phyloP scores from a whole-genome alignment of 164 flowering plant genomes.

The Warburgia ugandensis region DNA sequence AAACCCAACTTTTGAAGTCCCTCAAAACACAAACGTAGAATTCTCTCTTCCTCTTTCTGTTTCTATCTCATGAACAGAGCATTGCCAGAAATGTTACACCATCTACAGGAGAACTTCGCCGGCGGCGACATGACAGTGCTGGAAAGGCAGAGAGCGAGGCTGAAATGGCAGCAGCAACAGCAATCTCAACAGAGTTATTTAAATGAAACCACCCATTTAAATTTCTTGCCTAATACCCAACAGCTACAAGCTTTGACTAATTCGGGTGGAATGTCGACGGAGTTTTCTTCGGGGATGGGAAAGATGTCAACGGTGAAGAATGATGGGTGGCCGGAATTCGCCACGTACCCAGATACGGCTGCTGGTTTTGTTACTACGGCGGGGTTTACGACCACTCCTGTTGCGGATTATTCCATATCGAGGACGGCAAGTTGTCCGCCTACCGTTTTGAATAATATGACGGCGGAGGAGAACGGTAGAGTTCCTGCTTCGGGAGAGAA shows the following conservation, averaged over 20 bases:
- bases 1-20: too few species aligned
- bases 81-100: constrained; percentile 46
- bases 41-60: background rate
- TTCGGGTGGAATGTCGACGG: too few species aligned
- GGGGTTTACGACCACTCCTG: constrained; percentile 9
- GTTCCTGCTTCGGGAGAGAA: constrained; percentile 19
- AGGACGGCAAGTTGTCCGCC: constrained; percentile 42
- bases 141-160: constrained; percentile 46
- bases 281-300: too few species aligned
- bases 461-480: constrained; percentile 8
- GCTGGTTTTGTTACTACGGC: constrained; percentile 6
- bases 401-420: constrained; percentile 16
- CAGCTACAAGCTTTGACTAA: constrained; percentile 24
- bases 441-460: constrained; percentile 6
- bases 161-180: constrained; percentile 42
- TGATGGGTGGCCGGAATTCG: constrained; percentile 44
- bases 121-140: constrained; percentile 46
- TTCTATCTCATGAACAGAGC: constrained; percentile 27
- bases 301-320: too few species aligned
- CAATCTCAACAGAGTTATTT: constrained; percentile 18
- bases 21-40: background rate
- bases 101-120: constrained; percentile 20
- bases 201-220: constrained; percentile 21
- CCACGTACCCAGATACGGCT: constrained; percentile 10
- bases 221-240: constrained; percentile 16